phyloP scores from a whole-genome alignment of 2,329 filamentous ascomycete genomes.

The Paramyrothecium roridum region DNA sequence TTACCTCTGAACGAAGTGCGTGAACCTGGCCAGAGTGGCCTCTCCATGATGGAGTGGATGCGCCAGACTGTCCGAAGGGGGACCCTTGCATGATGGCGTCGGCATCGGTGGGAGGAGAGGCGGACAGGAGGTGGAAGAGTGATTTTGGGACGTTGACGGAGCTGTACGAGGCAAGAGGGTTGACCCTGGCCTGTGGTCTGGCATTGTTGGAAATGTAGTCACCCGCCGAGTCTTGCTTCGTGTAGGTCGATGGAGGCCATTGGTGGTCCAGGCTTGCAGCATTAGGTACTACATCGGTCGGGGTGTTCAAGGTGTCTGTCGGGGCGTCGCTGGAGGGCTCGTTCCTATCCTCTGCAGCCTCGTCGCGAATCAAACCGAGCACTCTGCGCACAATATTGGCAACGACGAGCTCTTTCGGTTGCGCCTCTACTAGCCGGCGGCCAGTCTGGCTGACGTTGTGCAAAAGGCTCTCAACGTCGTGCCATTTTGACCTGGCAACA shows the following conservation, averaged over 20 bases:
- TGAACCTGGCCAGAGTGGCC: conserved; percentile 46
- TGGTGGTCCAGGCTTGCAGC: conserved; percentile 23
- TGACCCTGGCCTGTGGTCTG: conserved; percentile 46
- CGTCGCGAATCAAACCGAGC: conserved; percentile 85
- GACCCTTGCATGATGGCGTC: conserved; percentile 35
- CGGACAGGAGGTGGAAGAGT: conserved; percentile 84
- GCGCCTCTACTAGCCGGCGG: conserved; percentile 72
- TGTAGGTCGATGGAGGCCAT: conserved; percentile 25
- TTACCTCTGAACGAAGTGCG: conserved; percentile 83
- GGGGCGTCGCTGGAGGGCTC: conserved; percentile 58
- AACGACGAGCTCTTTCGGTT: conserved; percentile 86
- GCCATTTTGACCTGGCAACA: conserved; percentile 76
- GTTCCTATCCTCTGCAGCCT: conserved; percentile 77
- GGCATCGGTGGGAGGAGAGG: conserved; percentile 51
- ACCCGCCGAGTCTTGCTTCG: conserved; percentile 29
- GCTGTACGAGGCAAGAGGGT: conserved; percentile 58
- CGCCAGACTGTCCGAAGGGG: conserved; percentile 44
- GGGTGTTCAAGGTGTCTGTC: conserved; percentile 39
- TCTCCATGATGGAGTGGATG: conserved; percentile 44
- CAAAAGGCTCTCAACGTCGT: conserved; percentile 74
- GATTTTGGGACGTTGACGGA: conserved; percentile 69
- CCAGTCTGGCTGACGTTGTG: conserved; percentile 78
- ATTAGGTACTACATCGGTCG: conserved; percentile 35
- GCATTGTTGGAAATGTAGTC: conserved; percentile 22
- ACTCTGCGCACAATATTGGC: conserved; percentile 93